Base-by-base conservation (phyloP, 2,329 filamentous ascomycete genomes). In the Bipolaris zeicola region DNA sequence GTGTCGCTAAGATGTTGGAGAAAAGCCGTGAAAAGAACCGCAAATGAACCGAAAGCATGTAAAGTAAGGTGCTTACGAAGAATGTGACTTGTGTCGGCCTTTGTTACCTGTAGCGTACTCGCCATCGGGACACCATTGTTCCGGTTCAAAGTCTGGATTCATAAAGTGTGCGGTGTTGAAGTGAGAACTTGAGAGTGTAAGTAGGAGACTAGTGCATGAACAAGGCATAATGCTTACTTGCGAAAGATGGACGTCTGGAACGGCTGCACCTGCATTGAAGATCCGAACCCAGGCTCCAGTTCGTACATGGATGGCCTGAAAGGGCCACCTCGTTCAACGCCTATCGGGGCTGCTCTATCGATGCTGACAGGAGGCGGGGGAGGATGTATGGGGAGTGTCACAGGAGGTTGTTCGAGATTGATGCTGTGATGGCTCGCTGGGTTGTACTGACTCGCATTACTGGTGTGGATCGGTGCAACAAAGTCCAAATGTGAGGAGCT, bases 81-180 rank as follows among this genome's bases (percentile, higher is more conserved):
- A 74, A 37, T 69, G 64, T 6, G 72, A 75, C 58, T 77, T 77
- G 65, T 76, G 71, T 50, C 74, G 72, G 31, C 70, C 69, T 58
- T 74, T 74, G 41, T 71, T 70, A 36, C 67, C 67, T 14, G 72
- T 76, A 31, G 75, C 69, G 57, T 80, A 81, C 48, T 82, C 80
- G 51, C 75, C 70, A 18, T 80, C 79, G 3, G 81, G 81, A 59
- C 73, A 75, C 80, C 81, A 83, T 57, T 82, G 79, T 61, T 83
- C 80, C 5, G 81, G 81, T 55, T 83, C 79, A 63, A 83, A 83
- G 31, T 82, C 79, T 18, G 79, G 78, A 60, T 82, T 83, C 57
- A 78, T 67, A 66, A 80, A 83, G 67, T 83, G 81, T 5, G 80
- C 80, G 18, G 79, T 80, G 54, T 82, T 82, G 75, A 76, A 82